Evolutionary conservation across 306 rosid genomes (phyloP).

Genomic region (Acacia confusa): DNA sequence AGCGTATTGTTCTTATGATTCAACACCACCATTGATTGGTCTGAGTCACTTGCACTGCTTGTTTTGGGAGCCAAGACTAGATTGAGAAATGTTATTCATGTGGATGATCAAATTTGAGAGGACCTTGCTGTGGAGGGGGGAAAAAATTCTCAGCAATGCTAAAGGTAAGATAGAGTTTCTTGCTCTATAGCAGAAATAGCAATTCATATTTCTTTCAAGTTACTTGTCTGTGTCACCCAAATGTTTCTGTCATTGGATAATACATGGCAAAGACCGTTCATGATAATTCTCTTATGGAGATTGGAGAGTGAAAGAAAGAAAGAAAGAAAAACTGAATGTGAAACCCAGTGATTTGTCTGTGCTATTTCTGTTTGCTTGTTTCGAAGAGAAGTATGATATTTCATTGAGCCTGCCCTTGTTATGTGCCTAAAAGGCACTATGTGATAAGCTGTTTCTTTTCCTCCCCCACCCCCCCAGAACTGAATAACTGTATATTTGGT

Average conservation of each 20-base stretch:
- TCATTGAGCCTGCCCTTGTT: neutral
- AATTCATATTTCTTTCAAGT: constrained; percentile 20
- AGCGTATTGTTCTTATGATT: neutral
- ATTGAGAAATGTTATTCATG: neutral
- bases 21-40: neutral
- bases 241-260: constrained; percentile 25
- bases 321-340: neutral
- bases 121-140: neutral
- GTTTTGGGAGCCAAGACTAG: neutral
- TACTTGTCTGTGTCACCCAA: constrained; percentile 17
- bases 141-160: constrained; percentile 35
- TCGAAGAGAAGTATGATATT: neutral
- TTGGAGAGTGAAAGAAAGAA: neutral
- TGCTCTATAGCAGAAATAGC: constrained; percentile 36
- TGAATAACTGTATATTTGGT: neutral
- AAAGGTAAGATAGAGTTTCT: constrained; percentile 50
- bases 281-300: constrained; percentile 13
- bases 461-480: no score
- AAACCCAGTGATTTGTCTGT: neutral
- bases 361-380: neutral
- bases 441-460: neutral
- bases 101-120: neutral
- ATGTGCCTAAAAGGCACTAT: neutral
- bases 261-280: constrained; percentile 21
- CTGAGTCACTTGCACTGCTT: neutral